These are phyloP conservation scores for Nothopassalora personata DNA, from an alignment of 2,329 filamentous ascomycete species.

Conservation along the genomic window DNA sequence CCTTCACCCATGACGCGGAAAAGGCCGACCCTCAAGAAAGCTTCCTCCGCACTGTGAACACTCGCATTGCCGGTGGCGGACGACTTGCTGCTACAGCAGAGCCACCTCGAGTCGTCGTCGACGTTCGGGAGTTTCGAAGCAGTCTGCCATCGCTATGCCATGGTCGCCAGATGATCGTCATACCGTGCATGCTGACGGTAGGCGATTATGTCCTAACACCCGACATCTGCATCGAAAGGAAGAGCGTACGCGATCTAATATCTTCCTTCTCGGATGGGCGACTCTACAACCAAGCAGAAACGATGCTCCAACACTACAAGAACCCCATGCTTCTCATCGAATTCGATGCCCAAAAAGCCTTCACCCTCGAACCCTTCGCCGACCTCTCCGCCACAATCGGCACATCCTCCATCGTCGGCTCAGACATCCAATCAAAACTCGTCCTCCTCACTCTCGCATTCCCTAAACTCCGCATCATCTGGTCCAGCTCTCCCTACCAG, in stretches of 20 bases:
- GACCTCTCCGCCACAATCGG: slow-evolving; percentile 57
- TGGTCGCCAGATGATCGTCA: slow-evolving; percentile 77
- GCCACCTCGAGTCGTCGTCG: slow-evolving; percentile 85
- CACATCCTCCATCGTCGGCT: slow-evolving; percentile 55
- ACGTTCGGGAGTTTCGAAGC: slow-evolving; percentile 93
- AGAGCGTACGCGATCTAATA: slow-evolving; percentile 86
- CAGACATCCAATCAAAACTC: slow-evolving; percentile 84
- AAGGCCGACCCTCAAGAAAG: slow-evolving; percentile 79
- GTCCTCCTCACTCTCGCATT: slow-evolving; percentile 91
- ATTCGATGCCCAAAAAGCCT: slow-evolving; percentile 95
- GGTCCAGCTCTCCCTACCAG: slow-evolving; percentile 89
- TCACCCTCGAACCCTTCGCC: slow-evolving; percentile 67
- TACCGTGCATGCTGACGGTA: slow-evolving; percentile 93
- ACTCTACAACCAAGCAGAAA: slow-evolving; percentile 84
- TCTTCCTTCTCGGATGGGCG: slow-evolving; percentile 87
- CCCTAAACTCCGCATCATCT: slow-evolving; percentile 82
- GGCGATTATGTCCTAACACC: slow-evolving; percentile 94
- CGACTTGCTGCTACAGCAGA: slow-evolving; percentile 75
- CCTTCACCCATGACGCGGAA: slow-evolving; percentile 66
- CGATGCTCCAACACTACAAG: slow-evolving; percentile 92
- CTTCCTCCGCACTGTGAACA: slow-evolving; percentile 93
- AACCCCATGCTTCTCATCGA: slow-evolving; percentile 89
- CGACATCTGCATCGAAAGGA: slow-evolving; percentile 87
- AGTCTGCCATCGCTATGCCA: slow-evolving; percentile 87
- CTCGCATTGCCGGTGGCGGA: slow-evolving; percentile 89